Percentiles rank a stretch among this genome's conserved stretches.
Evolutionary conservation across 768 basidiomycete genomes (phyloP).

Genomic region (Melanogaster broomeanus): DNA sequence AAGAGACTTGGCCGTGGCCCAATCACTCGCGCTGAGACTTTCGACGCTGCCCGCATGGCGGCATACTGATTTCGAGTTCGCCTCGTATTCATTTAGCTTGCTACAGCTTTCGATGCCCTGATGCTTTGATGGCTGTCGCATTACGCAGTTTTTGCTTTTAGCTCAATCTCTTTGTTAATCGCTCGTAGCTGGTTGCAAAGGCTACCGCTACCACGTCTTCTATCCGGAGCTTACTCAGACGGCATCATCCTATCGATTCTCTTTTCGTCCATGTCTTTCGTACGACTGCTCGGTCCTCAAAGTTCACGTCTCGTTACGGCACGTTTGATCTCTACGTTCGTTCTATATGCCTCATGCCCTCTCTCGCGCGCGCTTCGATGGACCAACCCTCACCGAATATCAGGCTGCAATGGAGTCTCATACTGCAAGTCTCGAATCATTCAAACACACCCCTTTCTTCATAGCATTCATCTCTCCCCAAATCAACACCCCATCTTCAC

Average conservation of each 20-base stretch:
- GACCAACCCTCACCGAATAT: constrained; percentile 11
- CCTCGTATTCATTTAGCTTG: background rate
- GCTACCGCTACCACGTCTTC: constrained; percentile 1
- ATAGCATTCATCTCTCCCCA: constrained; percentile 19
- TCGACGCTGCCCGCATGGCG: constrained; percentile 59
- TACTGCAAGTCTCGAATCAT: constrained; percentile 12
- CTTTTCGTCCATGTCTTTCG: constrained; percentile 9
- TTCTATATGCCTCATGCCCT: constrained; percentile 14
- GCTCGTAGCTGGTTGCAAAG: constrained; percentile 9
- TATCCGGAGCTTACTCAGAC: constrained; percentile 1
- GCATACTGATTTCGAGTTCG: constrained; percentile 36
- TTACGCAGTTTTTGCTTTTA: constrained; percentile 6
- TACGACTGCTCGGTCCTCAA: constrained; percentile 10
- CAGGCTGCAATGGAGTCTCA: constrained; percentile 5
- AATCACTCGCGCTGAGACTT: constrained; percentile 67
- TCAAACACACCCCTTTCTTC: constrained; percentile 9
- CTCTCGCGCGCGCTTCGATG: constrained; percentile 3
- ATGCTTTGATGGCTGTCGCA: background rate
- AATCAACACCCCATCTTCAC: constrained; percentile 21
- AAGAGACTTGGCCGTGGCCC: constrained; percentile 55
- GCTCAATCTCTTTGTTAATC: constrained; percentile 4
- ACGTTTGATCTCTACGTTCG: constrained; percentile 12
- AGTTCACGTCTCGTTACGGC: constrained; percentile 14
- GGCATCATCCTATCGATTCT: constrained; percentile 1
- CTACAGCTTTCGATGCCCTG: constrained; percentile 2